These are phyloP conservation scores for Cystobasidium sp. DNA, from an alignment of 1,284 basidiomycete genomes.

Conservation along the genomic window DNA sequence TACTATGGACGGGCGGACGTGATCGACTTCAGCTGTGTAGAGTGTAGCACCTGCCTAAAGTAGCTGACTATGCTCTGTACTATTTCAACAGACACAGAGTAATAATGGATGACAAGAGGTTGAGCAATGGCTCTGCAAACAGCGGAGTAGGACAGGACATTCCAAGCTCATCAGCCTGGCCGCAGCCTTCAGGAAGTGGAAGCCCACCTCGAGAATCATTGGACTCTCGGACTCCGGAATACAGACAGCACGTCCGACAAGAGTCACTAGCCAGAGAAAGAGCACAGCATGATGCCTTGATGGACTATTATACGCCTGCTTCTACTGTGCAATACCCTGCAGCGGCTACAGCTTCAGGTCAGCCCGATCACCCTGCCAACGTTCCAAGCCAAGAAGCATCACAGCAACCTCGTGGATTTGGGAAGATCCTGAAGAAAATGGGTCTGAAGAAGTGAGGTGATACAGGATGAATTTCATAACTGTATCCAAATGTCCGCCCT, in stretches of 20 bases:
- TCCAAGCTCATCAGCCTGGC: background rate
- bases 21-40: background rate
- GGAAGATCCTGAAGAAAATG: constrained; percentile 17
- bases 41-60: background rate
- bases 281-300: constrained; percentile 18
- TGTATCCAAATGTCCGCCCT: background rate
- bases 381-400: background rate
- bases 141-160: background rate
- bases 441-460: constrained; percentile 11
- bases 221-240: background rate
- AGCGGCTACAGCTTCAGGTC: background rate
- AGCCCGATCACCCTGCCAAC: background rate
- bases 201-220: background rate
- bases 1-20: background rate
- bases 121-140: background rate
- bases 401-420: background rate
- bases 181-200: background rate
- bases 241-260: constrained; percentile 27
- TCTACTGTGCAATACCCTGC: background rate
- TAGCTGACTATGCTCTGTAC: background rate
- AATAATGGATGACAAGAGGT: background rate
- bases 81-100: background rate
- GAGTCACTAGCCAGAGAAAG: constrained; percentile 10
- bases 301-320: background rate
- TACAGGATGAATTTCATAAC: background rate